Conservation (phyloP, 2,329 filamentous ascomycete species). For the Phyllosticta capitalensis region DNA sequence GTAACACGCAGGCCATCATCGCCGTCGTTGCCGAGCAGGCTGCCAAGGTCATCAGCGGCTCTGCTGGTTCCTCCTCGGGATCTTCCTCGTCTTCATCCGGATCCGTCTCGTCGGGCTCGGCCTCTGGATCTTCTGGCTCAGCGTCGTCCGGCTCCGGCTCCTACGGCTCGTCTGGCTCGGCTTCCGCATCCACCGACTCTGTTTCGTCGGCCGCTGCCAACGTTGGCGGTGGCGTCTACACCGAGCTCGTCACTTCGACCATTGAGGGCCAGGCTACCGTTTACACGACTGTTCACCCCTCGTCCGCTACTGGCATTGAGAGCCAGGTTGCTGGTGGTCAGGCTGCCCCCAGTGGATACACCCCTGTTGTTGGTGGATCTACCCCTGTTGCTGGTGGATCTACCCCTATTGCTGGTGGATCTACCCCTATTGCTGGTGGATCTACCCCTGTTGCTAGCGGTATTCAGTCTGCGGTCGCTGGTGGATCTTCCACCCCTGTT, state of each 20-base stretch:
- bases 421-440: too few species aligned
- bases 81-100: conserved; percentile 6
- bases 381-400: too few species aligned
- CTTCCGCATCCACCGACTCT: background rate
- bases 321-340: background rate
- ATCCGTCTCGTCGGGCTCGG: background rate
- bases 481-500: background rate
- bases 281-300: background rate
- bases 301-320: background rate
- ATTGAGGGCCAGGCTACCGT: conserved; percentile 1
- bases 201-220: background rate
- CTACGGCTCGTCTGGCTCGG: background rate
- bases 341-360: background rate
- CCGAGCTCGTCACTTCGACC: background rate
- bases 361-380: background rate
- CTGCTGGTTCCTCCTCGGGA: conserved; percentile 15
- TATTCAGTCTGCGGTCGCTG: background rate
- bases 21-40: conserved; percentile 56
- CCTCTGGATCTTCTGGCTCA: background rate
- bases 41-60: conserved; percentile 41
- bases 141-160: background rate
- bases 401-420: too few species aligned
- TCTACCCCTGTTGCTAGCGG: background rate
- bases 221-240: background rate
- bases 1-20: conserved; percentile 58